Conservation (phyloP, 1,139 yeast genomes). For the Geotrichum europaeum region DNA sequence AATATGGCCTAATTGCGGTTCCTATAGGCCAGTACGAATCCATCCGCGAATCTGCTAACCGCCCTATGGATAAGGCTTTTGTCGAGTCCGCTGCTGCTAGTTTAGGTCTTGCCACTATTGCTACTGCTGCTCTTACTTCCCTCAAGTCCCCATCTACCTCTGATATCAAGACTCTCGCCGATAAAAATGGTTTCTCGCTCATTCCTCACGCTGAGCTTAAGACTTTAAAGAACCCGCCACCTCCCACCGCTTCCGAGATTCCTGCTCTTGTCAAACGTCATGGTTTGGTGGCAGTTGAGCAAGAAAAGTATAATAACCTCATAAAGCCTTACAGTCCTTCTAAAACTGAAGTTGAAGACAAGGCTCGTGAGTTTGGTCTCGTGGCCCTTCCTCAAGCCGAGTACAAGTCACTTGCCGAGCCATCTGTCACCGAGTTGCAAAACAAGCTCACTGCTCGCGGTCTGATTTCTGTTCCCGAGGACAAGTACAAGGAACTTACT, state of each 20-base stretch:
- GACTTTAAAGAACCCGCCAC: constrained; percentile 22
- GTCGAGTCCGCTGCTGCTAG: constrained; percentile 32
- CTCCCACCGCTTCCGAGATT: constrained; percentile 20
- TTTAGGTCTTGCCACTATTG: constrained; percentile 37
- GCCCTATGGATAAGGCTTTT: constrained; percentile 27
- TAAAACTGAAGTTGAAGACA: constrained; percentile 30
- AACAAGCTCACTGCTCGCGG: constrained; percentile 7
- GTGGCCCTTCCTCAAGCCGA: constrained; percentile 24
- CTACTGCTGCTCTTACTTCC: constrained; percentile 29
- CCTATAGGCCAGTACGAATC: constrained; percentile 27
- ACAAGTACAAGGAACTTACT: constrained; percentile 29
- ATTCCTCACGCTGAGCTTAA: constrained; percentile 22
- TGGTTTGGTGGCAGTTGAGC: constrained; percentile 29
- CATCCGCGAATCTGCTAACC: constrained; percentile 31
- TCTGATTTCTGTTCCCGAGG: constrained; percentile 18
- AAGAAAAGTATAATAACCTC: constrained; percentile 21
- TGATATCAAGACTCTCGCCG: constrained; percentile 34
- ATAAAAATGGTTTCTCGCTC: constrained; percentile 21
- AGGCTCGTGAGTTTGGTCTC: constrained; percentile 13
- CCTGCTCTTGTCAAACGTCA: constrained; percentile 24
- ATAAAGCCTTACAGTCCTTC: constrained; percentile 27
- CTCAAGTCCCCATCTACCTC: constrained; percentile 23
- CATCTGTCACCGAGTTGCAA: constrained; percentile 1
- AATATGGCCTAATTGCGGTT: constrained; percentile 17
- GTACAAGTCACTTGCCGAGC: constrained; percentile 20